A percentile compares a stretch with the other conserved stretches of the same genome.
phyloP scores from a whole-genome alignment of 257 asterid species.

The Plantago elongata region DNA sequence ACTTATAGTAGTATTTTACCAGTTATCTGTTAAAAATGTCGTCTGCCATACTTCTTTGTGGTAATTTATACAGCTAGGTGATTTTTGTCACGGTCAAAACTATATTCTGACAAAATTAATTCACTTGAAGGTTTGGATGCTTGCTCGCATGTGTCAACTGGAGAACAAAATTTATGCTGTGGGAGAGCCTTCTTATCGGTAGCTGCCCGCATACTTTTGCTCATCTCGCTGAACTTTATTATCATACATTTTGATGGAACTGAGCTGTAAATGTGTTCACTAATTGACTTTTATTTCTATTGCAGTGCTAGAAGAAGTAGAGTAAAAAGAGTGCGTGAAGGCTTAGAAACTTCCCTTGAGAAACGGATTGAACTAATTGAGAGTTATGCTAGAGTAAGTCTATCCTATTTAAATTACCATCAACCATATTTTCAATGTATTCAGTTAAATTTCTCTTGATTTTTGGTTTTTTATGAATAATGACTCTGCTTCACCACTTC shows the following conservation, averaged over 20 bases:
- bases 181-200: slow-evolving; percentile 96
- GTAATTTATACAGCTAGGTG: slow-evolving; percentile 1
- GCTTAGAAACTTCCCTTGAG: slow-evolving; percentile 68
- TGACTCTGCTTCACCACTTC: slow-evolving; percentile 20
- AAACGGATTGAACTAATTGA: slow-evolving; percentile 87
- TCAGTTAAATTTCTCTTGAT: slow-evolving; percentile 2
- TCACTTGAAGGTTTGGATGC: slow-evolving; percentile 74
- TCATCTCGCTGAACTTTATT: no score
- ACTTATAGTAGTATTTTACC: no score
- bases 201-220: slow-evolving; percentile 14
- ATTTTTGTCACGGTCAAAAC: background rate
- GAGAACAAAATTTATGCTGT: slow-evolving; percentile 90
- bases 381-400: slow-evolving; percentile 86
- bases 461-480: background rate
- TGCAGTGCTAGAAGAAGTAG: slow-evolving; percentile 74
- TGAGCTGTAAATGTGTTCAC: background rate
- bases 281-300: slow-evolving; percentile 7
- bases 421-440: background rate
- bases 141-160: slow-evolving; percentile 92
- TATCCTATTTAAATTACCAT: slow-evolving; percentile 2
- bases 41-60: background rate
- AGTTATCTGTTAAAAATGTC: background rate
- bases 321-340: slow-evolving; percentile 72
- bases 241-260: background rate
- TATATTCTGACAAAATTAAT: background rate